A percentile compares a stretch with the other conserved stretches of the same genome.
Evolutionary conservation across 2,329 filamentous ascomycete genomes (phyloP).

Genomic region (Alternaria conjuncta): DNA sequence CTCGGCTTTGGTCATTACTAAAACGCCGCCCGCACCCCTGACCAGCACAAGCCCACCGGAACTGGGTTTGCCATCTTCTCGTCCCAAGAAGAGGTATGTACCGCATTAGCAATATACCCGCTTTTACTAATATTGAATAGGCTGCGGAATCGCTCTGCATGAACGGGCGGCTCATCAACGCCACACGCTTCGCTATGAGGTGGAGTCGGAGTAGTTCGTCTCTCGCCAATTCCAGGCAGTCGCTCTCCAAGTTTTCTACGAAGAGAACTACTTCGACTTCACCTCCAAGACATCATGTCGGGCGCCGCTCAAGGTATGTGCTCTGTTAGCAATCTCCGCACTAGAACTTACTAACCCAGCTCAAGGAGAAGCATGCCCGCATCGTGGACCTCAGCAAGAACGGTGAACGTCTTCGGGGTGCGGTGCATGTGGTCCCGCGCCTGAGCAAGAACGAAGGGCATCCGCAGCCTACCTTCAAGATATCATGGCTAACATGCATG

Average conservation of each 20-base stretch:
- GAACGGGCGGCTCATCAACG: slow-evolving; percentile 68
- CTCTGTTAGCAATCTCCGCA: background rate
- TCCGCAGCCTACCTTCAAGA: slow-evolving; percentile 45
- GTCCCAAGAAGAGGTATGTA: slow-evolving; percentile 92
- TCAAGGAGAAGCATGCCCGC: background rate
- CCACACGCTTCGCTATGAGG: background rate
- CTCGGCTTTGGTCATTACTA: background rate
- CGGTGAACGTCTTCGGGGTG: background rate
- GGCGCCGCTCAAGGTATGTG: background rate
- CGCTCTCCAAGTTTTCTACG: background rate
- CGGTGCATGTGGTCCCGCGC: slow-evolving; percentile 30
- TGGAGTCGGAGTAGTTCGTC: background rate
- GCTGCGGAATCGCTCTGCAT: slow-evolving; percentile 98
- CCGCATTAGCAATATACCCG: background rate
- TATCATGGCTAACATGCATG: slow-evolving; percentile 37
- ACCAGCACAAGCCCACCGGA: slow-evolving; percentile 98
- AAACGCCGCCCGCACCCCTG: slow-evolving; percentile 71
- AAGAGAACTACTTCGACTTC: background rate
- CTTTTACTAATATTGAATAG: slow-evolving; percentile 55
- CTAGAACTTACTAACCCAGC: slow-evolving; percentile 13
- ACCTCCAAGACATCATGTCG: background rate
- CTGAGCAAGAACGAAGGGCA: slow-evolving; percentile 27
- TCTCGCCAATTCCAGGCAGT: background rate
- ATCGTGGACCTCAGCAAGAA: background rate
- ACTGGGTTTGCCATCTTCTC: slow-evolving; percentile 98